Evolutionary conservation across 306 rosid species (phyloP).

Genomic region (Lathyrus aphaca): DNA sequence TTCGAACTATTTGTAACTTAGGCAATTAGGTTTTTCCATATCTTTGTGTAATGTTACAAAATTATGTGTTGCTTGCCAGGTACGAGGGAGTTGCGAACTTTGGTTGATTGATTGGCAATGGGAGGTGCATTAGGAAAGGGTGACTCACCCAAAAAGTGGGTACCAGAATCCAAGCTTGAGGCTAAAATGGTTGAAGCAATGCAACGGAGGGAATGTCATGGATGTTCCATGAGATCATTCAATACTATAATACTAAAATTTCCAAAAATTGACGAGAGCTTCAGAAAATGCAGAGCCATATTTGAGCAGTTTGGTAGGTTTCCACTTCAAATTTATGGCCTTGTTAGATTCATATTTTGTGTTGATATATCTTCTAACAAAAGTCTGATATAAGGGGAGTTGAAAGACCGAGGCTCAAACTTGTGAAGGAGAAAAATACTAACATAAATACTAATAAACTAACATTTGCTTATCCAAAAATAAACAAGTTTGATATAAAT

Average conservation of each 20-base stretch:
- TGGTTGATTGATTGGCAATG: conserved; percentile 51
- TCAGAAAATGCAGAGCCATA: conserved; percentile 77
- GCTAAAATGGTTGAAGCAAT: conserved; percentile 82
- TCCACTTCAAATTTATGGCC: conserved; percentile 31
- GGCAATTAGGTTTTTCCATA: not conserved
- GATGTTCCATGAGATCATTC: conserved; percentile 75
- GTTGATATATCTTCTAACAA: conserved; percentile 24
- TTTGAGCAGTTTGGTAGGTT: conserved; percentile 83
- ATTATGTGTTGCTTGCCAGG: conserved; percentile 25
- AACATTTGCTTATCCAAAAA: no score
- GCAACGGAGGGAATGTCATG: conserved; percentile 64
- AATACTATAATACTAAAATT: conserved; percentile 83
- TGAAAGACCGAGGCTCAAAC: no score
- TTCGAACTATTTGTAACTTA: not conserved
- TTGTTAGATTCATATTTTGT: conserved; percentile 23
- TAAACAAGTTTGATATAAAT: no score
- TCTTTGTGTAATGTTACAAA: not conserved
- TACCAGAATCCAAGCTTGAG: conserved; percentile 73
- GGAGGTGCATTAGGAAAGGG: conserved; percentile 65
- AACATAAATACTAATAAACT: no score
- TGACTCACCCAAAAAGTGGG: conserved; percentile 45
- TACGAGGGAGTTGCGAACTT: conserved; percentile 33
- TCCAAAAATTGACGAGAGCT: conserved; percentile 87
- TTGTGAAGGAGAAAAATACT: no score
- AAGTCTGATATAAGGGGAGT: not conserved